phyloP scores from a whole-genome alignment of 2,329 filamentous ascomycete species.

The Fusarium sp. region DNA sequence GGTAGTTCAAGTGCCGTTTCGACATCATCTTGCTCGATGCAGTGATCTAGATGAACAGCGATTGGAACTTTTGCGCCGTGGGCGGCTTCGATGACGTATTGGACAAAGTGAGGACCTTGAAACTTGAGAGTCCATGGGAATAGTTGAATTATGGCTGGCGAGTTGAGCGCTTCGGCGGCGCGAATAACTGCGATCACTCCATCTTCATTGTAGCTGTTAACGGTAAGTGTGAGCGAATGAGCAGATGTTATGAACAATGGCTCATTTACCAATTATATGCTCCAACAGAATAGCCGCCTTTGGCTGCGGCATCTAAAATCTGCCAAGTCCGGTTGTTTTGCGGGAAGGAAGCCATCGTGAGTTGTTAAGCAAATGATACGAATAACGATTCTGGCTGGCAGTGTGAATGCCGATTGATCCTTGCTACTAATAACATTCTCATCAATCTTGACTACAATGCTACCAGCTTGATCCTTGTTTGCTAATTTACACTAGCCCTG shows the following conservation, averaged over 20 bases:
- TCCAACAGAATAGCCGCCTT: conserved; percentile 61
- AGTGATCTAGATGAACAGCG: conserved; percentile 71
- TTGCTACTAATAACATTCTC: background rate
- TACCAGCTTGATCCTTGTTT: background rate
- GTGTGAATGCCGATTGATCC: background rate
- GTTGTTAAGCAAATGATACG: background rate
- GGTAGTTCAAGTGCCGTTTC: conserved; percentile 54
- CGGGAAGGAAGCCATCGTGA: conserved; percentile 31
- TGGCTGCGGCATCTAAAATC: conserved; percentile 63
- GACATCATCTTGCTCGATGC: conserved; percentile 55
- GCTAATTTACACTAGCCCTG: background rate
- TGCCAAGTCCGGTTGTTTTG: conserved; percentile 44
- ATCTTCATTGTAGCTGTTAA: conserved; percentile 68
- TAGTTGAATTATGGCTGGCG: conserved; percentile 74
- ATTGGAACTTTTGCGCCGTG: conserved; percentile 66
- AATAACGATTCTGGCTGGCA: background rate
- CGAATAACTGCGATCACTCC: conserved; percentile 73
- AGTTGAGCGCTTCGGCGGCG: conserved; percentile 72
- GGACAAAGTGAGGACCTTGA: conserved; percentile 64
- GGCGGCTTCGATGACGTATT: conserved; percentile 64
- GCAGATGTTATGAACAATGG: too few relatives aligned
- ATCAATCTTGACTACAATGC: background rate
- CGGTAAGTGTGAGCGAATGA: too few relatives aligned
- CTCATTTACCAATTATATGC: conserved; percentile 61
- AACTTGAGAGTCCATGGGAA: conserved; percentile 77